phyloP scores from a whole-genome alignment of 75 land plant genomes.

The Larix kaempferi region DNA sequence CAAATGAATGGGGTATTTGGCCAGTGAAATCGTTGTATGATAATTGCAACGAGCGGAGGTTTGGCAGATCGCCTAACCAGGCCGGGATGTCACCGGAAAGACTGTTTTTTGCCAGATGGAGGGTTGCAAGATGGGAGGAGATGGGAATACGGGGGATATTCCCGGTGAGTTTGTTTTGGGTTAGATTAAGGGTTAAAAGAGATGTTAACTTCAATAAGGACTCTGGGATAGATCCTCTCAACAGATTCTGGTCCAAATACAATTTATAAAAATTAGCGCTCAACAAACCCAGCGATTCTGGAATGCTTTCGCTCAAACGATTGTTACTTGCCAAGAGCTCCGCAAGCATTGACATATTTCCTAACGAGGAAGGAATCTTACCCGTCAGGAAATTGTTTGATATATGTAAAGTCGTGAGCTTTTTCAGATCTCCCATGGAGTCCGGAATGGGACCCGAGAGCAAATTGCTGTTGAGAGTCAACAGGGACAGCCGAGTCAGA shows the following conservation, averaged over 20 bases:
- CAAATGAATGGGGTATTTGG: neutral
- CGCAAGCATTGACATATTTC: neutral
- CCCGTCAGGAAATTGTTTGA: constrained; percentile 27
- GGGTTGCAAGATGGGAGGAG: constrained; percentile 18
- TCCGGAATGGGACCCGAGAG: neutral
- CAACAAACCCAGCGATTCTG: constrained; percentile 12
- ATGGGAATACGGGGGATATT: constrained; percentile 22
- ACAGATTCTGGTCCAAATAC: constrained; percentile 25
- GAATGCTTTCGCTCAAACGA: neutral
- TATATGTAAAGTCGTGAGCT: neutral
- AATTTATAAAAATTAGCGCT: constrained; percentile 11
- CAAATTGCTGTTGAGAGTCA: neutral
- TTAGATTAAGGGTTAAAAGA: constrained; percentile 32
- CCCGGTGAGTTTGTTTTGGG: constrained; percentile 32
- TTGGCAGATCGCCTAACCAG: constrained; percentile 5
- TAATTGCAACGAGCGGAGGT: neutral
- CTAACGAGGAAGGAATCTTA: constrained; percentile 11
- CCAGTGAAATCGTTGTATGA: constrained; percentile 12
- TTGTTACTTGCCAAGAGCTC: neutral
- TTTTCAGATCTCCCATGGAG: neutral
- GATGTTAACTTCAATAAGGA: constrained; percentile 23
- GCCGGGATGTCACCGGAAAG: constrained; percentile 15
- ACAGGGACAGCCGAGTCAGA: neutral
- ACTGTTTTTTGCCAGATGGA: constrained; percentile 16
- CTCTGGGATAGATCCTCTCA: constrained; percentile 29